Evolutionary conservation across 2,329 filamentous ascomycete species (phyloP).

Genomic region (Cylindrodendrum hubeiense): DNA sequence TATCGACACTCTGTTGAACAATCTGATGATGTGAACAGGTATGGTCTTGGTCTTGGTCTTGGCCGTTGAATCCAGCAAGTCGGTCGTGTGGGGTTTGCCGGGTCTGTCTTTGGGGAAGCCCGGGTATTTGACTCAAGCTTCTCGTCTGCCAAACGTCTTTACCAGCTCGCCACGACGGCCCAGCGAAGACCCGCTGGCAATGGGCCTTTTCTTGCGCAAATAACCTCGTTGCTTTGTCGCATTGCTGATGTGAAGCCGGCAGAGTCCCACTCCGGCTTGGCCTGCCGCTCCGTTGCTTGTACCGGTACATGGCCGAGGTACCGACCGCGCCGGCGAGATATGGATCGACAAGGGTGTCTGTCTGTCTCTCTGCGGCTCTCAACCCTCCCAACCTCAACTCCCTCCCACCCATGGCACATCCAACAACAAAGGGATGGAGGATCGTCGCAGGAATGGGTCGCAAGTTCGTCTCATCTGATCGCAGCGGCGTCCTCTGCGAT

Average conservation of each 20-base stretch:
- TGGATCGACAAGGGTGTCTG: not conserved
- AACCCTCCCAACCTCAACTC: not conserved
- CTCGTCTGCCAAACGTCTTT: not conserved
- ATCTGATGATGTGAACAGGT: not conserved
- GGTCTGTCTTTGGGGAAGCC: not conserved
- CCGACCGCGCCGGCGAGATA: not conserved
- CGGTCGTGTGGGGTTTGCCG: not conserved
- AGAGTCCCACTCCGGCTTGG: conserved; percentile 17
- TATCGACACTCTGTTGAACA: not conserved
- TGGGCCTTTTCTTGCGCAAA: conserved; percentile 3
- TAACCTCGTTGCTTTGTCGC: conserved; percentile 11
- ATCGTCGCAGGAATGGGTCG: not conserved
- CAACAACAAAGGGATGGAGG: not conserved
- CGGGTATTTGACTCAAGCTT: not conserved
- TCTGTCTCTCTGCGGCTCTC: not conserved
- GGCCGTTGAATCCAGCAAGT: not conserved
- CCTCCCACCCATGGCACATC: too few relatives aligned
- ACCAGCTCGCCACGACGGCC: not conserved
- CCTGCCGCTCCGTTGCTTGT: not conserved
- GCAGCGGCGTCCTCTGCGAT: not conserved
- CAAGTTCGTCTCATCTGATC: conserved; percentile 8
- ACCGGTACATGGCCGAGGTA: conserved; percentile 20
- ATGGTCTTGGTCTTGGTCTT: too few relatives aligned
- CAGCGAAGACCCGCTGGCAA: not conserved
- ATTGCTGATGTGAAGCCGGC: conserved; percentile 9